Base-by-base conservation (phyloP, 2,329 filamentous ascomycete genomes). In the Penicillium sp. region DNA sequence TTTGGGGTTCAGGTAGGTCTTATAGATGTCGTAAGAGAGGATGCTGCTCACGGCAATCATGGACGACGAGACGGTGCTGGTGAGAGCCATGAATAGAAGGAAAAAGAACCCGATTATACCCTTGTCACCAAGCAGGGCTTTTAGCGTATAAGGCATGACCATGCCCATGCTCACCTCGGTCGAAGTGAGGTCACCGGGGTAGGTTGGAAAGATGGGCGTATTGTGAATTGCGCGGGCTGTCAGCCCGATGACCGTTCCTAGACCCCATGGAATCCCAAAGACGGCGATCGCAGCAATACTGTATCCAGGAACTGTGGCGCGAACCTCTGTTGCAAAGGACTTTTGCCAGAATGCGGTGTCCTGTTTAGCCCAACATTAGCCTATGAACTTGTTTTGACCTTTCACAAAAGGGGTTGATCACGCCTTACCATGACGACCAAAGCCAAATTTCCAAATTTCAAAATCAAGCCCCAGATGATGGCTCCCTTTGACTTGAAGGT, bases 301-400 rank as follows among this genome's bases (percentile, higher is more conserved):
- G 56, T 81, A 82, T 0, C 75, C 79, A 1, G 78, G 78, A 0
- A 82, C 79, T 0, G 78, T 80, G 1, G 79, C 73, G 13, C 74
- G 70, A 0, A 80, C 76, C 55, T 81, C 77, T 1, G 77, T 75
- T 1, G 79, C 79, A 58, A 82, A 82, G 0, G 76, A 77, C 67
- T 83, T 82, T 55, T 82, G 79, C 79, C 79, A 83, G 65, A 82
- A 83, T 1, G 76, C 80, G 4, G 79, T 82, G 59, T 82, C 77
- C 68, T 73, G 3, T 47, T 16, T 14, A 6, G 1, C 39, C 11
- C 11, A 22, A 22, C 2, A 41, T 29, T 46, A 26, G 29, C 22
- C 3, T 33, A 37, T 37, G 22, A 13, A 24, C 2, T 13, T 33
- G 21, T 13, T 5, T 10, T 14, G 9, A 14, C 8, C 5, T 21